Evolutionary conservation across 2,329 filamentous ascomycete species (phyloP).

Genomic region (Diaporthe caulivora): DNA sequence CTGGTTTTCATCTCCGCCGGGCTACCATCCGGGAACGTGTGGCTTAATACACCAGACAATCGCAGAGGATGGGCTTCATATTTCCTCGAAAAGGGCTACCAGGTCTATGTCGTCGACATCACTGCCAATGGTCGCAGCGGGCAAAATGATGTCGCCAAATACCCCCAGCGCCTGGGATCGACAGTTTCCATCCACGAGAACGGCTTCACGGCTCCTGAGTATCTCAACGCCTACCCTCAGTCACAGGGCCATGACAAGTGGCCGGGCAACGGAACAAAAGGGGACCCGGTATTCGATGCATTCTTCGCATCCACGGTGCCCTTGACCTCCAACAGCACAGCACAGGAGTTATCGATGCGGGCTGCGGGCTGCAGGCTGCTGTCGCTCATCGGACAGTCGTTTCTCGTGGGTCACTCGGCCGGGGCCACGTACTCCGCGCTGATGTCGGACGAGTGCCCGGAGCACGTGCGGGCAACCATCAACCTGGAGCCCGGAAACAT

Average conservation of each 20-base stretch:
- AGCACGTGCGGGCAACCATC: conserved; percentile 5
- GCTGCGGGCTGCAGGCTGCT: conserved; percentile 48
- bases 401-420: conserved; percentile 49
- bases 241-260: conserved; percentile 54
- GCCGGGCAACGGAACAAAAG: conserved; percentile 50
- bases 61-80: conserved; percentile 60
- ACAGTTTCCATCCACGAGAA: conserved; percentile 42
- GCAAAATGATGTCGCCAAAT: conserved; percentile 42
- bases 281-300: conserved; percentile 47
- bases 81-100: conserved; percentile 59
- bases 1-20: conserved; percentile 16
- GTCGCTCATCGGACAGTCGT: conserved; percentile 47
- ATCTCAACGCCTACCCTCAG: conserved; percentile 47
- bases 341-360: conserved; percentile 47
- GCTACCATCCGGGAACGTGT: conserved; percentile 40
- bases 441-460: conserved; percentile 23
- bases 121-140: conserved; percentile 43
- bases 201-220: conserved; percentile 44
- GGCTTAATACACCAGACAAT: conserved; percentile 61
- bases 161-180: conserved; percentile 37
- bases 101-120: conserved; percentile 55
- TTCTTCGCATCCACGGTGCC: conserved; percentile 48
- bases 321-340: conserved; percentile 45
- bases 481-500: conserved; percentile 20
- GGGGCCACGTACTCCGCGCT: conserved; percentile 37